These are phyloP conservation scores for Aspergillus intermedius DNA, from an alignment of 2,329 filamentous ascomycete genomes.

Conservation along the genomic window DNA sequence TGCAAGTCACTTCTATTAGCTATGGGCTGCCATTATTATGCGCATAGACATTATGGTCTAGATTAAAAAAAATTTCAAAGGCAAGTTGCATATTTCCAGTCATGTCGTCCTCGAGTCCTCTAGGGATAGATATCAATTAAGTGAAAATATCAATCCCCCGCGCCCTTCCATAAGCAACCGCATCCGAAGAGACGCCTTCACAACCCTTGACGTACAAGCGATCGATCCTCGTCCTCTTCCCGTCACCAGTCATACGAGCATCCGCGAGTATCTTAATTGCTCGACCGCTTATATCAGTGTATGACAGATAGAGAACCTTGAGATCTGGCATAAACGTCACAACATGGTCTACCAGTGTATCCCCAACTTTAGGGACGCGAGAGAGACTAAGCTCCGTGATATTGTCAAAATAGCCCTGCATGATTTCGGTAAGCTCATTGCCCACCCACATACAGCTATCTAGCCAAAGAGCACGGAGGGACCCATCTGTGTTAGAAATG, in stretches of 20 bases:
- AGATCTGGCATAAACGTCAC: slow-evolving; percentile 20
- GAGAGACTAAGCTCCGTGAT: slow-evolving; percentile 26
- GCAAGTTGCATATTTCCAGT: not conserved
- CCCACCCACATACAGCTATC: slow-evolving; percentile 21
- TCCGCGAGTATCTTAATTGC: slow-evolving; percentile 29
- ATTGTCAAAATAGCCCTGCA: slow-evolving; percentile 11
- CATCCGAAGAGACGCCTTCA: slow-evolving; percentile 27
- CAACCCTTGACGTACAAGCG: slow-evolving; percentile 22
- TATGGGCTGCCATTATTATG: no score
- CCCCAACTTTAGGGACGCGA: slow-evolving; percentile 19
- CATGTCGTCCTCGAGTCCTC: not conserved
- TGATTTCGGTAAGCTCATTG: slow-evolving; percentile 9
- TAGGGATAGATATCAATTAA: slow-evolving; percentile 4
- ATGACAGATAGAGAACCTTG: slow-evolving; percentile 27
- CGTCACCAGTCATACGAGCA: slow-evolving; percentile 6
- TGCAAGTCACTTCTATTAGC: no score
- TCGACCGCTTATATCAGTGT: slow-evolving; percentile 29
- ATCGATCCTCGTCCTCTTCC: slow-evolving; percentile 15
- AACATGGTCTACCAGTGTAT: slow-evolving; percentile 16
- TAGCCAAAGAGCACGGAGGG: slow-evolving; percentile 20
- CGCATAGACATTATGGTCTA: no score
- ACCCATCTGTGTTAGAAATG: slow-evolving; percentile 13
- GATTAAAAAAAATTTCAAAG: no score
- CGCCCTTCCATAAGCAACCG: slow-evolving; percentile 26
- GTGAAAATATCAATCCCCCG: slow-evolving; percentile 22